A percentile compares a stretch with the other conserved stretches of the same genome.
These are phyloP conservation scores for Backusella tarrabulga DNA, from an alignment of 192 early-diverging fungal genomes.

Conservation along the genomic window DNA sequence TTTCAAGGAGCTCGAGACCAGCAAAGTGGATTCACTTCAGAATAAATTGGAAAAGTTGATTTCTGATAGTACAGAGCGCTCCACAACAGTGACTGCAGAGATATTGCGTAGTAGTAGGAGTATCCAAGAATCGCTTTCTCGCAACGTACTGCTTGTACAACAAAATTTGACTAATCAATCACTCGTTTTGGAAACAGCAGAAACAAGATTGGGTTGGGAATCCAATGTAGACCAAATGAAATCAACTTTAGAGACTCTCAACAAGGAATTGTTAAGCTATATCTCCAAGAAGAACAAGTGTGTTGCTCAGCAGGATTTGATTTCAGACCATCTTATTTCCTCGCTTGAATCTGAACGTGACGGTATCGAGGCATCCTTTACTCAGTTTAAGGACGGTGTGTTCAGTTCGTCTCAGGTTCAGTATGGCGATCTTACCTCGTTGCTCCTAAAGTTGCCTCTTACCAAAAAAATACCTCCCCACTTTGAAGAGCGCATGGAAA, in stretches of 20 bases:
- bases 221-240: not conserved
- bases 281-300: conserved; percentile 18
- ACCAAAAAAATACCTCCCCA: not conserved
- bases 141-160: not conserved
- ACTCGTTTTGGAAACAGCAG: not conserved
- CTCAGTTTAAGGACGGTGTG: not conserved
- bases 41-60: not conserved
- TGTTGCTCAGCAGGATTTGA: conserved; percentile 14
- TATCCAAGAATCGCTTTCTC: not conserved
- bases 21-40: not conserved
- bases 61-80: not conserved
- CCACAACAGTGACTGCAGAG: not conserved
- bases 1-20: not conserved
- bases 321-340: not conserved
- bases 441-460: not conserved
- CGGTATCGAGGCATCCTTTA: not conserved
- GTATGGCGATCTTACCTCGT: not conserved
- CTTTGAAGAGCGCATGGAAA: conserved; percentile 9
- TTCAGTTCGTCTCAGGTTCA: not conserved
- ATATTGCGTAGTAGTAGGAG: not conserved
- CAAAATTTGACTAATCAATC: not conserved
- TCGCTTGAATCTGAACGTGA: not conserved
- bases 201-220: conserved; percentile 11
- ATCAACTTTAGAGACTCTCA: not conserved
- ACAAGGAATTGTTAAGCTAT: not conserved